These are phyloP conservation scores for Beta vulgaris DNA, from an alignment of 148 eudicot genomes.

Conservation along the genomic window DNA sequence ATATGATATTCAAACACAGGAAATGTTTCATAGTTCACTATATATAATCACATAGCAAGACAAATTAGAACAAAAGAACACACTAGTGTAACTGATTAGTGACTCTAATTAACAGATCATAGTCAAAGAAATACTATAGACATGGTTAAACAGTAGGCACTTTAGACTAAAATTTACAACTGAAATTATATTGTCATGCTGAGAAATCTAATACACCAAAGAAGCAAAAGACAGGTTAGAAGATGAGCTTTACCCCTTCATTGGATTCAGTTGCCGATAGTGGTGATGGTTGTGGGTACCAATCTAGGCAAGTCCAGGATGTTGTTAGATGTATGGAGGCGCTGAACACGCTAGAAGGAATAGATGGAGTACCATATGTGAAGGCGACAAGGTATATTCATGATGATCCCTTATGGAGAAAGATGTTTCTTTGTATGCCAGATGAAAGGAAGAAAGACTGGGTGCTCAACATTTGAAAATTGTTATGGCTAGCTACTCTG, in stretches of 20 bases:
- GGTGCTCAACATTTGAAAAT: constrained; percentile 29
- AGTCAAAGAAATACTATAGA: too few species aligned
- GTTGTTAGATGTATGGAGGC: constrained; percentile 36
- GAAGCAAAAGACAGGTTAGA: constrained; percentile 29
- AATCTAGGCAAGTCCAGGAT: constrained; percentile 21
- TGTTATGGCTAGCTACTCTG: not conserved
- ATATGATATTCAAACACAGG: too few species aligned
- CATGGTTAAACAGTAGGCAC: too few species aligned
- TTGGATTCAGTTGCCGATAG: constrained; percentile 31
- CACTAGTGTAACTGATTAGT: too few species aligned
- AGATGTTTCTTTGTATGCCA: constrained; percentile 40
- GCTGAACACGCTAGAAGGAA: constrained; percentile 30
- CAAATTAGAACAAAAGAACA: too few species aligned
- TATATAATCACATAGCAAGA: too few species aligned
- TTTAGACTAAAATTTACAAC: too few species aligned
- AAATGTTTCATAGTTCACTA: too few species aligned
- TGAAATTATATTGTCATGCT: constrained; percentile 9
- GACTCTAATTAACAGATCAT: too few species aligned
- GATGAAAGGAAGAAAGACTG: constrained; percentile 37
- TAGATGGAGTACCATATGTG: constrained; percentile 31
- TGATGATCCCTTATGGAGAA: constrained; percentile 34
- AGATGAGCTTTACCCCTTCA: constrained; percentile 21
- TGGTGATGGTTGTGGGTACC: constrained; percentile 23
- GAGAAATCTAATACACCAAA: constrained; percentile 11
- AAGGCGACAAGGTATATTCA: constrained; percentile 32